Evolutionary conservation across 225 moss, liverwort and hornwort species (phyloP).

Genomic region (Neckera pumila): DNA sequence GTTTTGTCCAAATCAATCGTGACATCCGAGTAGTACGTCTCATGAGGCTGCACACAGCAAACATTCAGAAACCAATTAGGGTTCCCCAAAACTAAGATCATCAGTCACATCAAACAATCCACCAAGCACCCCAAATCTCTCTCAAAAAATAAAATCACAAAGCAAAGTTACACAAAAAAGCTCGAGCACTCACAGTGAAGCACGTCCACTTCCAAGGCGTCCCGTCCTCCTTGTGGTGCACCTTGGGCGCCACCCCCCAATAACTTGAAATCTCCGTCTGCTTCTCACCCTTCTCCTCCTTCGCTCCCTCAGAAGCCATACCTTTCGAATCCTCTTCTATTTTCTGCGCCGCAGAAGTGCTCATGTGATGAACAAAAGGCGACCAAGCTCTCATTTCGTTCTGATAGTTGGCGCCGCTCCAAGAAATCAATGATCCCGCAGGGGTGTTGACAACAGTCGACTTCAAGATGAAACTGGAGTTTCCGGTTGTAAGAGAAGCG

Average conservation of each 20-base stretch:
- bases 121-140: neutral
- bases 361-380: slow-evolving; percentile 36
- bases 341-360: slow-evolving; percentile 2
- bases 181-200: slow-evolving; percentile 39
- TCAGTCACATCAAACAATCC: neutral
- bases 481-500: neutral
- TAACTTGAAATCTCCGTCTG: slow-evolving; percentile 43
- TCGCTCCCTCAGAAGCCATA: neutral
- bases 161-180: no score
- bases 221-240: slow-evolving; percentile 62
- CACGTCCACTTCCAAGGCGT: slow-evolving; percentile 80
- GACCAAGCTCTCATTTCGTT: slow-evolving; percentile 18
- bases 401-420: neutral
- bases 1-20: slow-evolving; percentile 44
- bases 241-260: slow-evolving; percentile 65
- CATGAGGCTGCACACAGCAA: slow-evolving; percentile 44
- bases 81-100: neutral
- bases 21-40: slow-evolving; percentile 55
- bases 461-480: neutral
- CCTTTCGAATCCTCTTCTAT: neutral
- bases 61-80: neutral
- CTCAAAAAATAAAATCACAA: no score
- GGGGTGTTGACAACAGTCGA: neutral
- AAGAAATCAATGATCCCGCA: neutral
- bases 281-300: neutral